Evolutionary conservation across 2,329 filamentous ascomycete genomes (phyloP).

Genomic region (Monilinia fructigena): DNA sequence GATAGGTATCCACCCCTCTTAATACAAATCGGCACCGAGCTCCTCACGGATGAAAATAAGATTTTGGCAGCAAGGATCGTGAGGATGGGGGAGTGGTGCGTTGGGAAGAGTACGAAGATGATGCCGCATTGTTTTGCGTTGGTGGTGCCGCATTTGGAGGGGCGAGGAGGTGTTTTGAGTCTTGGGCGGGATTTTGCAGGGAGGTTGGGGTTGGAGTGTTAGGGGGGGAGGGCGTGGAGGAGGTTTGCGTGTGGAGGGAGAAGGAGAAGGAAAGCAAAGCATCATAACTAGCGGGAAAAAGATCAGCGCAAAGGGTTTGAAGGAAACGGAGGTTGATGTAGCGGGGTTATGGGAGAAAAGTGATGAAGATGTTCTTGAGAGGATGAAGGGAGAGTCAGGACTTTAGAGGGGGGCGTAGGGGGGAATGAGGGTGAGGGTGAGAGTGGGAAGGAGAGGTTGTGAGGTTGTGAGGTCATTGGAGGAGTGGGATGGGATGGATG

Average conservation of each 20-base stretch:
- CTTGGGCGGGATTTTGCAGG: constrained; percentile 57
- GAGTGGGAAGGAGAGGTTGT: constrained; percentile 39
- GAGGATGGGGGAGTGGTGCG: constrained; percentile 59
- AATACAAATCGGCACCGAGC: constrained; percentile 68
- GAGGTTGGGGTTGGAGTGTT: constrained; percentile 40
- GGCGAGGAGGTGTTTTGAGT: constrained; percentile 52
- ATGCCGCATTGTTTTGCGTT: constrained; percentile 77
- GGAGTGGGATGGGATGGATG: too few relatives aligned
- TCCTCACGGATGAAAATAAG: constrained; percentile 65
- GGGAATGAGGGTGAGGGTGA: constrained; percentile 31
- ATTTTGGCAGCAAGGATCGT: constrained; percentile 58
- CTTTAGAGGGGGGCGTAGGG: constrained; percentile 23
- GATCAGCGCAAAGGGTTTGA: constrained; percentile 52
- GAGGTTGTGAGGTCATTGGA: constrained; percentile 40
- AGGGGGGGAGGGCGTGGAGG: too few relatives aligned
- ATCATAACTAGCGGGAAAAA: constrained; percentile 45
- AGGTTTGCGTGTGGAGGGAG: background rate
- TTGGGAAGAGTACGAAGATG: constrained; percentile 73
- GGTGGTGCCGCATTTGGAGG: constrained; percentile 50
- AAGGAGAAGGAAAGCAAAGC: background rate
- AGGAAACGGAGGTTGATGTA: constrained; percentile 49
- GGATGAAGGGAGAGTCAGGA: constrained; percentile 40
- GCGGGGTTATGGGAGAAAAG: constrained; percentile 46
- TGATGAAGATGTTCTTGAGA: constrained; percentile 46
- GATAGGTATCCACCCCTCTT: constrained; percentile 63